Evolutionary conservation across 257 asterid genomes (phyloP), one percentile per base, ranked within the genome.

Genomic region (Salvia hispanica): DNA sequence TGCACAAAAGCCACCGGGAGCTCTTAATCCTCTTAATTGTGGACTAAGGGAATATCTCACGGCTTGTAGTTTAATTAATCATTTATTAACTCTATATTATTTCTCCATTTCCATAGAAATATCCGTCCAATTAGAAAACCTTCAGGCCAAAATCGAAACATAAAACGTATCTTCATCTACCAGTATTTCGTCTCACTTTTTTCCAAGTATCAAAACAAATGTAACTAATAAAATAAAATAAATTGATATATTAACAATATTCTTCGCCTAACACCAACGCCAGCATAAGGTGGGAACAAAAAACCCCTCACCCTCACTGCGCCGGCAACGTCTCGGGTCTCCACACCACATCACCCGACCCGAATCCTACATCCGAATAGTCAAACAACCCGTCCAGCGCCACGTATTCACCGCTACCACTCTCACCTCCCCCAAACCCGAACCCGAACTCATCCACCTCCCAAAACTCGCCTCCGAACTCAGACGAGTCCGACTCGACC

Each of bases 351-450:
- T 79, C 91, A 44, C 75, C 56, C 66, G 83, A 73, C 82, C 92
- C 95, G 66, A 78, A 75, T 34, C 79, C 81, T 50, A 76, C 13
- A 79, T 88, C 95, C 77, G 91, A 76, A 75, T 83, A 80, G 51
- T 86, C 94, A 73, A 91, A 86, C 73, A 89, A 77, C 11, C 88
- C 96, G 33, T 85, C 98, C 9, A 87, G 7, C 43, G 79, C 82
- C 67, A 72, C 91, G 46, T 78, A 84, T 34, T 81, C 79, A 7
- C 72, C 62, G 33, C 9, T 25, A 55, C 10, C 9, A 15, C 66
- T 47, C 0, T 60, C 82, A 65, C 37, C 18, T 0, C 59, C 83
- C 25, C 57, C 81, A 8, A 71, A 39, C 51, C 85, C 88, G 47
- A 56, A 78, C 8, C 78, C 92, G 62, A 71, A 79, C 65, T 83